These are phyloP conservation scores for Cydonia oblonga DNA, from an alignment of 331 rosid genomes.

Conservation along the genomic window DNA sequence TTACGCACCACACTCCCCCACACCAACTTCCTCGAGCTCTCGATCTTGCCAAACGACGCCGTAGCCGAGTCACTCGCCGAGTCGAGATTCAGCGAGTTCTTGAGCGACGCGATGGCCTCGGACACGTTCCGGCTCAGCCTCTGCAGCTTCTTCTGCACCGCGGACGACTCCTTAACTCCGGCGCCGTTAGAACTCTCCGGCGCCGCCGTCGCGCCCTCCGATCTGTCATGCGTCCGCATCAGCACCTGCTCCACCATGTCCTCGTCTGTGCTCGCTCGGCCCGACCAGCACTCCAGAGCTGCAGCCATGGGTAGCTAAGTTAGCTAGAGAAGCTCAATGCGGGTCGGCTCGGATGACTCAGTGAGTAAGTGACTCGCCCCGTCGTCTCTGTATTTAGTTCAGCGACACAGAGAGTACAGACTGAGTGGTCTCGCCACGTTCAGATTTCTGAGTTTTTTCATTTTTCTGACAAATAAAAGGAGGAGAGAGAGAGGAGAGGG, in stretches of 20 bases:
- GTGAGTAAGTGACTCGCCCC: neutral
- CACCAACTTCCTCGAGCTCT: constrained; percentile 48
- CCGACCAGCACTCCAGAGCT: constrained; percentile 92
- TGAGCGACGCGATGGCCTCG: constrained; percentile 63
- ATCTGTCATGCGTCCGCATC: constrained; percentile 68
- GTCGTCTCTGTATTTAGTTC: neutral
- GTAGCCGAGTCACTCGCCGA: constrained; percentile 32
- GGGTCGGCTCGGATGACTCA: neutral
- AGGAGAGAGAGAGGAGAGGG: too few relatives aligned
- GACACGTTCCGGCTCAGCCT: constrained; percentile 67
- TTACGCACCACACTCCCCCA: constrained; percentile 82
- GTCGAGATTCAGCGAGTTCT: constrained; percentile 73
- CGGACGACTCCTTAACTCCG: constrained; percentile 55
- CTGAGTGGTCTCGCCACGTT: constrained; percentile 9
- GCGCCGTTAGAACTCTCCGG: constrained; percentile 24
- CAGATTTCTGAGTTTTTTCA: constrained; percentile 19
- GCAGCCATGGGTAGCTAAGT: constrained; percentile 48
- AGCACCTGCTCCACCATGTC: constrained; percentile 76
- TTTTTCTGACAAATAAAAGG: constrained; percentile 11
- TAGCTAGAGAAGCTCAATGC: neutral
- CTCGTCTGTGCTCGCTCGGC: constrained; percentile 58
- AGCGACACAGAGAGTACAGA: neutral
- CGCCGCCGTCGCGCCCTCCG: constrained; percentile 32
- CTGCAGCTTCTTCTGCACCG: constrained; percentile 71
- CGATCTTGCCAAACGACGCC: constrained; percentile 36